phyloP scores from a whole-genome alignment of 129 eudicot species.

The Gnaphalium uliginosum region DNA sequence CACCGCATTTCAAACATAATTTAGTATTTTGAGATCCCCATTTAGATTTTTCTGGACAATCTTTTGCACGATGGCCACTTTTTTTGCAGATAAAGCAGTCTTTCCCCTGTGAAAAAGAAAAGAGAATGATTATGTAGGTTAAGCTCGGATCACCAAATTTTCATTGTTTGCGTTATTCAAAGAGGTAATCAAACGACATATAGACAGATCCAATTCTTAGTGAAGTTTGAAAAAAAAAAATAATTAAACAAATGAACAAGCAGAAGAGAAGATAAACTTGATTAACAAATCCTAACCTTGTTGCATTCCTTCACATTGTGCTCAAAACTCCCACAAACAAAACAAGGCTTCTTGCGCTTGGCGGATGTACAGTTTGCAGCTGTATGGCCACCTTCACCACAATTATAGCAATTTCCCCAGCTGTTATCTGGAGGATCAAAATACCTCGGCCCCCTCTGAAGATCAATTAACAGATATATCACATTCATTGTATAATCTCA shows the following conservation, averaged over 20 bases:
- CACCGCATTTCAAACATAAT: slow-evolving; percentile 90
- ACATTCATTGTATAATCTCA: slow-evolving; percentile 29
- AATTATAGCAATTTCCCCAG: slow-evolving; percentile 96
- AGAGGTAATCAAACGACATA: not conserved
- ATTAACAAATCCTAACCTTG: slow-evolving; percentile 53
- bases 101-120: slow-evolving; percentile 46
- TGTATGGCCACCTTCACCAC: slow-evolving; percentile 94
- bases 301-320: slow-evolving; percentile 76
- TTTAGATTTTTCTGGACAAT: slow-evolving; percentile 72
- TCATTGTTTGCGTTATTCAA: not conserved
- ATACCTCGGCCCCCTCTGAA: slow-evolving; percentile 98
- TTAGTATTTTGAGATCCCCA: slow-evolving; percentile 37
- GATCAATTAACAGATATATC: slow-evolving; percentile 31
- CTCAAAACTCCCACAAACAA: slow-evolving; percentile 94
- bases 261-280: not conserved
- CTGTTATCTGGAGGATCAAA: slow-evolving; percentile 94
- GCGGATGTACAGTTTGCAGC: slow-evolving; percentile 71
- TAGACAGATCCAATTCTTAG: not conserved
- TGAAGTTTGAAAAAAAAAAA: not conserved
- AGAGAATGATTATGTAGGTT: not conserved
- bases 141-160: not conserved
- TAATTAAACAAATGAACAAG: not conserved
- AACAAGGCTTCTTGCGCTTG: slow-evolving; percentile 84
- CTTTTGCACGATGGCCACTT: slow-evolving; percentile 92
- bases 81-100: slow-evolving; percentile 88